Base-by-base conservation (phyloP, 2,329 filamentous ascomycete species). In the Escovopsis weberi region DNA sequence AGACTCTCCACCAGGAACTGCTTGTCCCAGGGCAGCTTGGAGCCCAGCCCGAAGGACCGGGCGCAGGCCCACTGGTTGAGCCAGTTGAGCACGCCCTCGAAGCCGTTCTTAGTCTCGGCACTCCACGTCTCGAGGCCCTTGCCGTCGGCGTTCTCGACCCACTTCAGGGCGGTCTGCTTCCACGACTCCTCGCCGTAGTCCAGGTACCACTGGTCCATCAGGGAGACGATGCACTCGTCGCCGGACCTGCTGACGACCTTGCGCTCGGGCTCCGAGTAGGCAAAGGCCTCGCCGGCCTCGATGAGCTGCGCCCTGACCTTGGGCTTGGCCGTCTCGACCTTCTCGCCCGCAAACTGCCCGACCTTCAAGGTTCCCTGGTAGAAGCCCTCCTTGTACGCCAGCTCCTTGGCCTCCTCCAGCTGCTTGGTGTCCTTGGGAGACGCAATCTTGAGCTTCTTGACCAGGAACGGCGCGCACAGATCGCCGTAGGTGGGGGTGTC, bases 201-300 rank as follows among this genome's bases (percentile, higher is more conserved):
- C 54, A 98, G 70, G 66, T 94, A 98, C 88, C 91, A 98, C 64
- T 98, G 91, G 54, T 95, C 89, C 57, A 96, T 79, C 51, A 89
- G 80, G 28, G 87, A 84, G 46, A 91, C 89, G 45, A 94, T 87
- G 59, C 91, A 96, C 52, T 93, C 85, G 56, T 96, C 89, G 26
- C 82, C 85, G 52, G 85, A 93, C 62, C 91, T 75, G 57, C 82
- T 89, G 47, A 93, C 78, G 50, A 96, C 91, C 62, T 82, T 77
- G 53, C 83, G 82, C 61, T 95, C 88, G 2, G 91, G 91, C 62
- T 98, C 91, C 11, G 85, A 87, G 58, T 96, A 98, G 51, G 80
- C 78, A 62, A 98, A 95, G 12, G 88, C 91, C 49, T 85, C 71
- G 0, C 80, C 80, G 35, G 75, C 72, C 43, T 87, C 78, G 46